Conservation (phyloP, 768 basidiomycete genomes). For the Rhodocollybia butyracea region DNA sequence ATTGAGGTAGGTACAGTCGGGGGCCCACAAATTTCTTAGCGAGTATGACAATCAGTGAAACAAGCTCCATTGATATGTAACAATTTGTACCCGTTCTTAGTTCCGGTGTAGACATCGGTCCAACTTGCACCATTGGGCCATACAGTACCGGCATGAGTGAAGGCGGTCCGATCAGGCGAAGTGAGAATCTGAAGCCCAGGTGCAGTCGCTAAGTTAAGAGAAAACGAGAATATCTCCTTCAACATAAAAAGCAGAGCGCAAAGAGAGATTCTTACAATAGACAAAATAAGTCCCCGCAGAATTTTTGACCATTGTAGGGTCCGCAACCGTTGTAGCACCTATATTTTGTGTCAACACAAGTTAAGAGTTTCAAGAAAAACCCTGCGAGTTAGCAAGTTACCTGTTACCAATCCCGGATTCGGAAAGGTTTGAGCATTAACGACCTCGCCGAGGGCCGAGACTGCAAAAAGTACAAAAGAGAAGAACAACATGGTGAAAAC, state of each 20-base stretch:
- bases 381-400: too few species aligned
- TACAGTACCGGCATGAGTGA: conserved; percentile 24
- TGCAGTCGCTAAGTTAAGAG: conserved; percentile 17
- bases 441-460: too few species aligned
- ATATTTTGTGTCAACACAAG: too few species aligned
- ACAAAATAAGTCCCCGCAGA: conserved; percentile 25
- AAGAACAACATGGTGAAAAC: too few species aligned
- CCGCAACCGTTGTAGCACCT: conserved; percentile 21
- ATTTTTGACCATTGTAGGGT: conserved; percentile 29
- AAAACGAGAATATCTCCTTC: background rate
- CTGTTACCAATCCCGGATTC: too few species aligned
- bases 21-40: conserved; percentile 27
- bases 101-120: conserved; percentile 29
- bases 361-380: too few species aligned
- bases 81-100: conserved; percentile 21
- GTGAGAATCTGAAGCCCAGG: conserved; percentile 29
- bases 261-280: conserved; percentile 16
- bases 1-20: conserved; percentile 26
- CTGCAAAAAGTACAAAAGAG: too few species aligned
- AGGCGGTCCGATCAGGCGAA: conserved; percentile 27
- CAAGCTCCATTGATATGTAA: background rate
- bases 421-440: too few species aligned
- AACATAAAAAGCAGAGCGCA: background rate
- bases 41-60: background rate
- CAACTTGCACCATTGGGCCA: conserved; percentile 30